A percentile compares a stretch with the other conserved stretches of the same genome.
Conservation (phyloP, 73 alveolate genomes). For the Paramecium sonneborni region DNA sequence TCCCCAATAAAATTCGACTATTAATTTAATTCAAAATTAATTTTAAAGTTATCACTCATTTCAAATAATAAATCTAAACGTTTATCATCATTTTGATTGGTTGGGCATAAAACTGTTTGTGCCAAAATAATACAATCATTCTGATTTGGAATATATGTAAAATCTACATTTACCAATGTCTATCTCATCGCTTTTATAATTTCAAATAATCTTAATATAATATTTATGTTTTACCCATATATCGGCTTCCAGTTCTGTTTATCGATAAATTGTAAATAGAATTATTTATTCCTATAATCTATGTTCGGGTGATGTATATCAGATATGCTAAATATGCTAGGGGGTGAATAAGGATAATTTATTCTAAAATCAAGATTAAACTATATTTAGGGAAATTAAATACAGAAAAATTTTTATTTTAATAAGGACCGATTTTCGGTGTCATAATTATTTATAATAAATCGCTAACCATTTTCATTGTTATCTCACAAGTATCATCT, state of each 20-base stretch:
- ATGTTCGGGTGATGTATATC: background rate
- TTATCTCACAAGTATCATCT: background rate
- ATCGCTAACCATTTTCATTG: background rate
- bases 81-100: background rate
- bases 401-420: background rate
- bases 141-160: background rate
- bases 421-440: background rate
- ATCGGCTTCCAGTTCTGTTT: background rate
- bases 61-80: background rate
- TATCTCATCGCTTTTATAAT: background rate
- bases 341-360: background rate
- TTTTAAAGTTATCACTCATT: background rate
- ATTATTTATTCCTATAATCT: background rate
- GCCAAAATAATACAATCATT: background rate
- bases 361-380: background rate
- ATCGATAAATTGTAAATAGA: background rate
- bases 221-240: background rate
- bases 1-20: background rate
- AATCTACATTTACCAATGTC: background rate
- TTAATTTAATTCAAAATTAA: background rate
- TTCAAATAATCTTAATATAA: background rate
- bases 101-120: background rate
- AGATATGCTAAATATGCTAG: background rate
- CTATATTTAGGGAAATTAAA: background rate
- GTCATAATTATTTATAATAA: background rate